These are phyloP conservation scores for Saccharomycopsis sp. DNA, from an alignment of 805 yeast genomes.

Conservation along the genomic window DNA sequence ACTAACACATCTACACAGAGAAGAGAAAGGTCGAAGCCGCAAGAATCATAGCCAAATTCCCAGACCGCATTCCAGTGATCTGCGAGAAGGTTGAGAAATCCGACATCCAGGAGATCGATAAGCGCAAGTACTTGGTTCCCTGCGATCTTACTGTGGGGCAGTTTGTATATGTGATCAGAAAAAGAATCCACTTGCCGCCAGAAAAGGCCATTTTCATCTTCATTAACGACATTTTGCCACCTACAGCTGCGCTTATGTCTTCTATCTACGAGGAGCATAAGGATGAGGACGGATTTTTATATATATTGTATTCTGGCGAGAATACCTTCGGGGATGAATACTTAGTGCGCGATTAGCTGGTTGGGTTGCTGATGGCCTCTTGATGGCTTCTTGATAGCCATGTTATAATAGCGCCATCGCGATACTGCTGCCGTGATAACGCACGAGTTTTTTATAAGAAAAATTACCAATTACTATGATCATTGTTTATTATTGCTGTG, in stretches of 20 bases:
- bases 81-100: slow-evolving; percentile 97
- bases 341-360: background rate
- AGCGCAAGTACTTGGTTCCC: slow-evolving; percentile 94
- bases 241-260: slow-evolving; percentile 96
- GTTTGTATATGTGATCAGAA: slow-evolving; percentile 94
- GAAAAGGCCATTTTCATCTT: slow-evolving; percentile 98
- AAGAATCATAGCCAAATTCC: slow-evolving; percentile 81
- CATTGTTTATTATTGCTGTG: too few species aligned
- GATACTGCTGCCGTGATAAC: too few species aligned
- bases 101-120: slow-evolving; percentile 93
- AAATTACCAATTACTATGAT: too few species aligned
- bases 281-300: slow-evolving; percentile 95
- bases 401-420: too few species aligned
- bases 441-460: too few species aligned
- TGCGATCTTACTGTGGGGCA: slow-evolving; percentile 96
- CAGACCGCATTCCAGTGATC: slow-evolving; percentile 89
- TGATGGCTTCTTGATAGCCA: too few species aligned
- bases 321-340: slow-evolving; percentile 73
- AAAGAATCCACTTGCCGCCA: slow-evolving; percentile 90
- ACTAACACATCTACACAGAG: slow-evolving; percentile 36
- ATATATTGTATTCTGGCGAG: slow-evolving; percentile 94
- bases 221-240: slow-evolving; percentile 94
- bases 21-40: slow-evolving; percentile 93
- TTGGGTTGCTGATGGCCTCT: too few species aligned
- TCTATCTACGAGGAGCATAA: slow-evolving; percentile 93